Percentiles rank a stretch among this genome's conserved stretches.
These are phyloP conservation scores for Primulina eburnea DNA, from an alignment of 257 asterid genomes.

Conservation along the genomic window DNA sequence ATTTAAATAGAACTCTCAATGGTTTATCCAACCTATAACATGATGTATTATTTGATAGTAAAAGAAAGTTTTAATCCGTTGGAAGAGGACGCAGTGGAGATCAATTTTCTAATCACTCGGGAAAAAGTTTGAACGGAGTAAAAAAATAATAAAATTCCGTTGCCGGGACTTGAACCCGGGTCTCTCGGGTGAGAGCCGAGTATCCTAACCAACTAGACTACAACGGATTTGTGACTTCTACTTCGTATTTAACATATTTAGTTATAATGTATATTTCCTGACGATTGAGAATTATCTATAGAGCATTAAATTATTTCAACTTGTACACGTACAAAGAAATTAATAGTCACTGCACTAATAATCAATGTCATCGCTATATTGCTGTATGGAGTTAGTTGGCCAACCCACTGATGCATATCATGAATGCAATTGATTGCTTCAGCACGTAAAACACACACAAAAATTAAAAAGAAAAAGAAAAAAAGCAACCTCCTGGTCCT, in stretches of 20 bases:
- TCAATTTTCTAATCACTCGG: no score
- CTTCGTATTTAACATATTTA: no score
- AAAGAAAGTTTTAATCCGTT: no score
- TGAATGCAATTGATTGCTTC: not conserved
- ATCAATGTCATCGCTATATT: not conserved
- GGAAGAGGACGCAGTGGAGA: no score
- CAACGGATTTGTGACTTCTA: constrained; percentile 26
- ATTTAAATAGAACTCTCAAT: no score
- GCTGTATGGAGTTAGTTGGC: not conserved
- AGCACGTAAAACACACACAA: no score
- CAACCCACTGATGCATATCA: not conserved
- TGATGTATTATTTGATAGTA: no score
- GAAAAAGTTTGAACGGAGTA: no score
- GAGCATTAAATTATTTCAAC: not conserved
- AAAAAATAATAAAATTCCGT: constrained; percentile 30
- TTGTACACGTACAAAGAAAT: not conserved
- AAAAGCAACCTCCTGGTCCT: not conserved
- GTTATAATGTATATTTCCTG: no score
- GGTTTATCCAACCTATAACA: no score
- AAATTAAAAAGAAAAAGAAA: no score
- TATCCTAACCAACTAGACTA: constrained; percentile 59
- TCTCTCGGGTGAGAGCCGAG: constrained; percentile 58
- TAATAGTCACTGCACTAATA: not conserved
- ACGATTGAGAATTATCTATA: no score
- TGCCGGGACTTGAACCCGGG: constrained; percentile 67